These are phyloP conservation scores for Capronia epimyces DNA, from an alignment of 2,329 filamentous ascomycete genomes.

Conservation along the genomic window DNA sequence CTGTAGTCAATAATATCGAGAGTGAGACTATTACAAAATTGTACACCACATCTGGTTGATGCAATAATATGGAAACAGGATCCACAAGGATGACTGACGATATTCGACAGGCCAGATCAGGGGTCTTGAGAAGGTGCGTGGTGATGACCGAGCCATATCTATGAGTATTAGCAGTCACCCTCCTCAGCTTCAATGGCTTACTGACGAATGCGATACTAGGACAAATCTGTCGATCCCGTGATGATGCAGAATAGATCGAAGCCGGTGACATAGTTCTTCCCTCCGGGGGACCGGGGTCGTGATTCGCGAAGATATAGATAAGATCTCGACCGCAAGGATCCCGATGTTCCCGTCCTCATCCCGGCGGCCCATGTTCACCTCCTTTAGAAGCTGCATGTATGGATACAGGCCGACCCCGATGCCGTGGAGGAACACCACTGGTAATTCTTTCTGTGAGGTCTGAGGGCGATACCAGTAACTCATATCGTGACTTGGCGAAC, in stretches of 20 bases:
- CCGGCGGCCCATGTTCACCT: conserved; percentile 43
- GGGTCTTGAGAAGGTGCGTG: conserved; percentile 56
- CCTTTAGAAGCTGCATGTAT: conserved; percentile 54
- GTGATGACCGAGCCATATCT: conserved; percentile 59
- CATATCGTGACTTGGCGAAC: conserved; percentile 9
- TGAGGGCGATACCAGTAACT: conserved; percentile 64
- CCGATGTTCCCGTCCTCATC: conserved; percentile 12
- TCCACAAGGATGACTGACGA: conserved; percentile 49
- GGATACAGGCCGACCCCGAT: conserved; percentile 64
- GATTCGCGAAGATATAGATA: conserved; percentile 47
- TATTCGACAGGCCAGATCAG: conserved; percentile 43
- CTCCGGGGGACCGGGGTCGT: conserved; percentile 9
- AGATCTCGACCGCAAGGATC: conserved; percentile 19
- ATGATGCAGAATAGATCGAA: conserved; percentile 52
- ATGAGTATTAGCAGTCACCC: background rate
- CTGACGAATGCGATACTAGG: conserved; percentile 53
- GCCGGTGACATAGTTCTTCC: conserved; percentile 50
- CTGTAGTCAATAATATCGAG: background rate
- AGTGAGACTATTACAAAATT: conserved; percentile 49
- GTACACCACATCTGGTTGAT: conserved; percentile 65
- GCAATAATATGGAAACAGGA: conserved; percentile 62
- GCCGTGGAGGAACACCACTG: conserved; percentile 64
- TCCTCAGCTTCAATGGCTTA: background rate
- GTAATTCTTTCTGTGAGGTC: conserved; percentile 47
- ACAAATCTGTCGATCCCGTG: conserved; percentile 57